phyloP scores from a whole-genome alignment of 2,329 filamentous ascomycete species.

The Aspergillus sp. region DNA sequence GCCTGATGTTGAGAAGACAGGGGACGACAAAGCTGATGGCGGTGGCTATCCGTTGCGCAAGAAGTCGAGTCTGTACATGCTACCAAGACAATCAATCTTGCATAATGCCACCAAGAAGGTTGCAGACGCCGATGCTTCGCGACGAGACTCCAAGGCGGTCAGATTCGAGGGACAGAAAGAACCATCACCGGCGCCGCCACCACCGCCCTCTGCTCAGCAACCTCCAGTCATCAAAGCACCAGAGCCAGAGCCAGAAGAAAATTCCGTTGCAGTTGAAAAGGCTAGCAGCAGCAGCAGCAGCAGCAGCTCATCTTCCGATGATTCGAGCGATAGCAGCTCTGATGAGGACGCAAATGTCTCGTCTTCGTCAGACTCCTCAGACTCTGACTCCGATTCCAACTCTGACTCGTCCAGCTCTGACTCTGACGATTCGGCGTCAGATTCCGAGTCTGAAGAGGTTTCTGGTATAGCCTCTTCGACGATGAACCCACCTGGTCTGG shows the following conservation, averaged over 20 bases:
- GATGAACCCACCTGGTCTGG: conserved; percentile 47
- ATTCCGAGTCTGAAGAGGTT: conserved; percentile 32
- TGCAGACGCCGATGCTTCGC: conserved; percentile 22
- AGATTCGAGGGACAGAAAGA: conserved; percentile 27
- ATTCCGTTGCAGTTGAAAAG: not conserved
- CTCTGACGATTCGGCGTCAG: conserved; percentile 31
- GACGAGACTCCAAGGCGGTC: conserved; percentile 33
- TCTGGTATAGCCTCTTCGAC: conserved; percentile 16
- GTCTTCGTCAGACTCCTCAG: conserved; percentile 29
- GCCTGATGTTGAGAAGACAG: conserved; percentile 16
- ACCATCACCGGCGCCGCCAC: conserved; percentile 10
- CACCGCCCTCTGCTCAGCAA: conserved; percentile 10
- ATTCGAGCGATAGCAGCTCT: conserved; percentile 7
- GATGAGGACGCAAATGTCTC: conserved; percentile 21
- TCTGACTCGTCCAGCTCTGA: conserved; percentile 20
- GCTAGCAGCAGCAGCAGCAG: conserved; percentile 8
- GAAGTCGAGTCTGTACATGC: conserved; percentile 6
- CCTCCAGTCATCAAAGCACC: conserved; percentile 13
- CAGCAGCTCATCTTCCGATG: conserved; percentile 34
- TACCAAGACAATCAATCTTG: conserved; percentile 10
- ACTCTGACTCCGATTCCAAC: conserved; percentile 41
- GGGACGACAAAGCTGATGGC: conserved; percentile 9
- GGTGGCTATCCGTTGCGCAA: conserved; percentile 14
- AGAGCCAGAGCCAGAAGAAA: conserved; percentile 8
- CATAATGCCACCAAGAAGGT: conserved; percentile 16